phyloP scores from a whole-genome alignment of 345 rosid species.

The Geranium brycei region DNA sequence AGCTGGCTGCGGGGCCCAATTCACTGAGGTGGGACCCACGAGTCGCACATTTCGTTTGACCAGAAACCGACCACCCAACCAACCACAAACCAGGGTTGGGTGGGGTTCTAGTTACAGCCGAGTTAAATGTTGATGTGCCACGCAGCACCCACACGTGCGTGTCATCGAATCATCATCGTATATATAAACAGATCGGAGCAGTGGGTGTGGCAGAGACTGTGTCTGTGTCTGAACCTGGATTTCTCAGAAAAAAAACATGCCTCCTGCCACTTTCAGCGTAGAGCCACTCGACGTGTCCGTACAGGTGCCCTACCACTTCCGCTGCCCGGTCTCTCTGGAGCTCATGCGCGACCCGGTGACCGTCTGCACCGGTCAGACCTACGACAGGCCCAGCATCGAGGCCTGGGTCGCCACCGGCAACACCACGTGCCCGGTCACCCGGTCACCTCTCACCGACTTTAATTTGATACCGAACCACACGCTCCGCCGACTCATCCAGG shows the following conservation, averaged over 20 bases:
- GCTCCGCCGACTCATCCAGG: slow-evolving; percentile 92
- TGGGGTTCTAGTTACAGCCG: too few species aligned
- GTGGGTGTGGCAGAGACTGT: slow-evolving; percentile 9
- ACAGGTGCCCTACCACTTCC: slow-evolving; percentile 83
- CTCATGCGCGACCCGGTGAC: slow-evolving; percentile 97
- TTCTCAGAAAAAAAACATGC: too few species aligned
- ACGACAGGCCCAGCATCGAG: slow-evolving; percentile 91
- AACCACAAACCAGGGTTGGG: too few species aligned
- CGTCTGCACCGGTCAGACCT: slow-evolving; percentile 82
- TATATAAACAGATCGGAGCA: too few species aligned
- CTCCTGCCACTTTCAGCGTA: slow-evolving; percentile 15
- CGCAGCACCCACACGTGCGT: too few species aligned
- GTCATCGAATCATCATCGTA: too few species aligned
- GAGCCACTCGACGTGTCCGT: slow-evolving; percentile 69
- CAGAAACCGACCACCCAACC: too few species aligned
- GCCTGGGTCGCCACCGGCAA: slow-evolving; percentile 93
- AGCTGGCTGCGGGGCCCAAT: too few species aligned
- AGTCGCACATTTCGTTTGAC: too few species aligned
- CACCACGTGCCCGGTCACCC: slow-evolving; percentile 86
- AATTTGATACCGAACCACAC: slow-evolving; percentile 93
- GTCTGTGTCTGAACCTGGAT: too few species aligned
- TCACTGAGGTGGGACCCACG: too few species aligned
- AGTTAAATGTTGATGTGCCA: too few species aligned
- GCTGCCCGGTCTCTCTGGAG: slow-evolving; percentile 93
- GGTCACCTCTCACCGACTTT: slow-evolving; percentile 61